Evolutionary conservation across 1,139 yeast species (phyloP).

Genomic region (Nakaseomyces sp.): DNA sequence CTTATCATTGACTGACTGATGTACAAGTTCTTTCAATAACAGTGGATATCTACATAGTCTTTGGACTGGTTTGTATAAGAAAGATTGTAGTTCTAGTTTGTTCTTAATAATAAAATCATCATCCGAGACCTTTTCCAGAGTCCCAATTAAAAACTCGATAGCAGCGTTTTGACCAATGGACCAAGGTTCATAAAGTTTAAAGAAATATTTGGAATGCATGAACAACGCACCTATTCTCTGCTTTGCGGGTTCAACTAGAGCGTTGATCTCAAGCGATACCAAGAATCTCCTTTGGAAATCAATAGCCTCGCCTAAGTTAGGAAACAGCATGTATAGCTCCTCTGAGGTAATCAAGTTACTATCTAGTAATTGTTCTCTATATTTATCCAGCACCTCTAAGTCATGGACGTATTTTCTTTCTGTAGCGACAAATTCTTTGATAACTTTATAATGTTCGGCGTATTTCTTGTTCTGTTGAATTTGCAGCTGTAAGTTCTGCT

Average conservation of each 20-base stretch:
- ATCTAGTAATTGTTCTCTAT: slow-evolving; percentile 57
- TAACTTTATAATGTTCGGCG: slow-evolving; percentile 44
- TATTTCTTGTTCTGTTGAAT: slow-evolving; percentile 7
- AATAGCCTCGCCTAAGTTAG: slow-evolving; percentile 74
- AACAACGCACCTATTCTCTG: slow-evolving; percentile 87
- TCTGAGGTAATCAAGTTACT: slow-evolving; percentile 69
- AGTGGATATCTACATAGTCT: slow-evolving; percentile 90
- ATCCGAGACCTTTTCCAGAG: slow-evolving; percentile 25
- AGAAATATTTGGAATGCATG: slow-evolving; percentile 73
- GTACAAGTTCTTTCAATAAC: slow-evolving; percentile 64
- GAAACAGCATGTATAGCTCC: slow-evolving; percentile 72
- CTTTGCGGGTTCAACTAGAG: slow-evolving; percentile 60
- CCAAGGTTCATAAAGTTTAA: slow-evolving; percentile 86
- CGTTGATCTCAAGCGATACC: slow-evolving; percentile 82
- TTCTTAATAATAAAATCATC: slow-evolving; percentile 56
- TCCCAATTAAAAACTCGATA: slow-evolving; percentile 63
- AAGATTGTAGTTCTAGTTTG: slow-evolving; percentile 81
- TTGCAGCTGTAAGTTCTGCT: slow-evolving; percentile 5
- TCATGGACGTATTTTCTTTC: slow-evolving; percentile 92
- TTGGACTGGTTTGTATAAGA: slow-evolving; percentile 88
- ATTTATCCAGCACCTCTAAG: slow-evolving; percentile 60
- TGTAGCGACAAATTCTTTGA: slow-evolving; percentile 76
- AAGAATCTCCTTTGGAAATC: slow-evolving; percentile 89
- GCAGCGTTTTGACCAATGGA: slow-evolving; percentile 81
- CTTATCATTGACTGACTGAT: slow-evolving; percentile 46